Evolutionary conservation across 116 monocot genomes (phyloP).

Genomic region (Dioscorea cayenensis): DNA sequence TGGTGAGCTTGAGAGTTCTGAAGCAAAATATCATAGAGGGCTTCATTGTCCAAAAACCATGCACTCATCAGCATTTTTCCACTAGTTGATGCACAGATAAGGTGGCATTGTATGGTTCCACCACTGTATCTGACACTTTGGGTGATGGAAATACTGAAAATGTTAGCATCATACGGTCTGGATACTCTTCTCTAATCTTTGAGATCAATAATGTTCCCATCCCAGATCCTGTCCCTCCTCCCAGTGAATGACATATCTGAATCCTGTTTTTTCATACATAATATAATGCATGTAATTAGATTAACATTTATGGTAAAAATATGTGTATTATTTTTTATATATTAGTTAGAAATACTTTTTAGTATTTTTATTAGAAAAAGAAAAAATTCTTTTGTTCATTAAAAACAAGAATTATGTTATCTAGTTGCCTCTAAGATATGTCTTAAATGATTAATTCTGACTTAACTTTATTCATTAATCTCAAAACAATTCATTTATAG

Average conservation of each 20-base stretch:
- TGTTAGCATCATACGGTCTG: slow-evolving; percentile 71
- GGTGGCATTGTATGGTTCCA: slow-evolving; percentile 78
- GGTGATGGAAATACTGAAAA: slow-evolving; percentile 77
- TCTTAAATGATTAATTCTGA: too few species aligned
- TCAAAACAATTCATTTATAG: too few species aligned
- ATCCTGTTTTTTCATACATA: slow-evolving; percentile 19
- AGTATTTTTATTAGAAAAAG: too few species aligned
- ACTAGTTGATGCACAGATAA: slow-evolving; percentile 74
- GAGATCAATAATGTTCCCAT: slow-evolving; percentile 65
- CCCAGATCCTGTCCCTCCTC: slow-evolving; percentile 63
- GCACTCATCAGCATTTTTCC: slow-evolving; percentile 77
- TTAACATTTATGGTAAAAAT: too few species aligned
- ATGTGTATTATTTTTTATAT: too few species aligned
- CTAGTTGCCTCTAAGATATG: too few species aligned
- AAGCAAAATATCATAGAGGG: slow-evolving; percentile 77
- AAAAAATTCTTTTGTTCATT: too few species aligned
- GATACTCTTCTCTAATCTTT: slow-evolving; percentile 63
- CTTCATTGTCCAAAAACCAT: slow-evolving; percentile 78
- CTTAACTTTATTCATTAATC: too few species aligned
- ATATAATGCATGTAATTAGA: too few species aligned
- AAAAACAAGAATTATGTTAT: too few species aligned
- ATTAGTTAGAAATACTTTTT: too few species aligned
- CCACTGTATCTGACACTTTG: slow-evolving; percentile 71
- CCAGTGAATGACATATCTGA: slow-evolving; percentile 68
- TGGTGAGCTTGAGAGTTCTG: slow-evolving; percentile 56